Base-by-base conservation (phyloP, 2,329 filamentous ascomycete genomes). In the Xenoacremonium recifei region DNA sequence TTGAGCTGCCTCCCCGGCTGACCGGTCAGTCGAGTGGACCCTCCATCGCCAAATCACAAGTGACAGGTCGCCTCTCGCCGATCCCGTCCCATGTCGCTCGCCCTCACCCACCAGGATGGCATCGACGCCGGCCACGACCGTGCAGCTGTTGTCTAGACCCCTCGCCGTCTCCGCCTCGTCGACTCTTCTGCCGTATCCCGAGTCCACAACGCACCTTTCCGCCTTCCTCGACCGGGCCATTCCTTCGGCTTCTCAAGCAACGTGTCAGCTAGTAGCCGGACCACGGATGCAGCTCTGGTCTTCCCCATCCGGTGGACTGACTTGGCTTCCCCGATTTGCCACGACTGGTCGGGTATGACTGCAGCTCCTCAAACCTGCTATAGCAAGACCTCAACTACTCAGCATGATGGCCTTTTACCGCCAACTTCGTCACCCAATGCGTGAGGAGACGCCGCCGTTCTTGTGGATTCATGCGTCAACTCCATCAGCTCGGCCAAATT, bases 11-110 rank as follows among this genome's bases (percentile, higher is more conserved):
- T 34, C 47, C 47, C 35, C 32, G 30, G 36, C 41, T 30, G 38
- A 40, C 39, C 33, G 37, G 43, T 45, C 37, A 39, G 35, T 44
- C 41, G 17, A 41, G 47, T 52, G 44, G 46, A 21, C 44, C 49
- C 44, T 48, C 39, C 29, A 46, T 47, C 44, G 44, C 44, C 45
- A 48, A 49, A 48, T 44, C 36, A 48, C 37, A 48, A 39, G 30
- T 51, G 44, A 52, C 42, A 48, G 39, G 47, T 51, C 44, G 46
- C 20, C 51, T 47, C 39, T 50, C 40, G 49, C 25, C 49, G 47
- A 53, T 53, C 48, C 32, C 25, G 31, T 45, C 47, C 46, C 43
- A 51, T 53, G 51, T 47, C 21, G 36, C 37, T 37, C 40, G 31
- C 32, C 27, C 41, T 34, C 38, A 6, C 6, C 9, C 29, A 32